Conservation (phyloP, 139 green algal species). For the Picocystis salinarum region DNA sequence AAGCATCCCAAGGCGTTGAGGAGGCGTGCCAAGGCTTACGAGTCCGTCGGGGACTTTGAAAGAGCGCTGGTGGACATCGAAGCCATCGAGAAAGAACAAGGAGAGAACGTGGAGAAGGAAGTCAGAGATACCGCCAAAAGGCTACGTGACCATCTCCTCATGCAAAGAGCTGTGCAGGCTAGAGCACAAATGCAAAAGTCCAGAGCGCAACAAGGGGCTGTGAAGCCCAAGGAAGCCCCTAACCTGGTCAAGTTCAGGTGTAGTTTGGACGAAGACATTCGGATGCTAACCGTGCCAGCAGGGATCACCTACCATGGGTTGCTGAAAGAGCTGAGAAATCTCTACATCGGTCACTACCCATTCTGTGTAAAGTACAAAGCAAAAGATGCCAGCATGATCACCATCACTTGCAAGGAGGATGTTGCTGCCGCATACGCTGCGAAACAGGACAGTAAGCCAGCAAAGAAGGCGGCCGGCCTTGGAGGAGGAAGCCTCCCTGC, state of each 20-base stretch:
- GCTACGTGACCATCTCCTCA: not conserved
- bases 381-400: constrained; percentile 53
- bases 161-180: not conserved
- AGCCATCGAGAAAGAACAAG: constrained; percentile 20
- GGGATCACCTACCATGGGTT: constrained; percentile 49
- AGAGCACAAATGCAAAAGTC: not conserved
- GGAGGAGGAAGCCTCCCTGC: constrained; percentile 4
- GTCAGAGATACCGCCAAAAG: not conserved
- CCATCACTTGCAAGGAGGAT: constrained; percentile 37
- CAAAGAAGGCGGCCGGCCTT: not conserved
- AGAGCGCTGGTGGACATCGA: constrained; percentile 50
- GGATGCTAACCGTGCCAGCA: constrained; percentile 35
- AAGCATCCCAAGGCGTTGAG: constrained; percentile 8
- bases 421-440: constrained; percentile 12
- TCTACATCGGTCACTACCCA: constrained; percentile 7
- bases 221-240: constrained; percentile 8
- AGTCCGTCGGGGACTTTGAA: constrained; percentile 56
- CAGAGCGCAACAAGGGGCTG: not conserved
- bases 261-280: constrained; percentile 42
- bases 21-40: constrained; percentile 39
- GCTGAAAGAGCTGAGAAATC: constrained; percentile 24
- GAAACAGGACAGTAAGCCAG: not conserved
- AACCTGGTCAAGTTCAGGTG: constrained; percentile 31
- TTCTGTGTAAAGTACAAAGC: constrained; percentile 37
- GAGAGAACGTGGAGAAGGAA: not conserved